Base-by-base conservation (phyloP, 139 green algal genomes). In the Chlamydomonas applanata region DNA sequence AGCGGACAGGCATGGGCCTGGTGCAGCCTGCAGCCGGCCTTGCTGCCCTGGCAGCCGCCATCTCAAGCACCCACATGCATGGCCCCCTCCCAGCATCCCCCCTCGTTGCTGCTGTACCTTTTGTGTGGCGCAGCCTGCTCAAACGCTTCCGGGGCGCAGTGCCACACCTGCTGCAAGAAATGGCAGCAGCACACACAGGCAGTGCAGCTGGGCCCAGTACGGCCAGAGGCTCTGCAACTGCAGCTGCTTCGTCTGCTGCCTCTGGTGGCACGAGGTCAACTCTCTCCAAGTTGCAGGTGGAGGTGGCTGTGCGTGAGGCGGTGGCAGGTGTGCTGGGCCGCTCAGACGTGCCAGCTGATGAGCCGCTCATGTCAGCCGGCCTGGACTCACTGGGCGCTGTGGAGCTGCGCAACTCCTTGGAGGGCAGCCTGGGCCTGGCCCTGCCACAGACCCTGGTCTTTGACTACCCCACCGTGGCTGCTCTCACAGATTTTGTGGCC, bases 381-480 rank as follows among this genome's bases (percentile, higher is more conserved):
- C 83, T 97, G 67, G 92, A 97, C 86, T 92, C 82, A 19, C 81
- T 95, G 62, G 85, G 81, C 0, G 86, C 86, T 2, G 86, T 93
- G 71, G 90, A 94, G 82, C 82, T 94, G 66, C 78, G 88, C 17
- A 95, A 86, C 69, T 71, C 72, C 0, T 71, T 95, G 36, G 88
- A 97, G 71, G 76, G 49, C 0, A 61, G 72, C 20, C 45, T 97
- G 54, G 82, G 81, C 14, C 16, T 93, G 25, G 61, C 82, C 40
- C 85, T 97, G 62, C 90, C 93, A 9, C 66, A 65, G 46, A 97
- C 93, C 0, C 80, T 97, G 59, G 81, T 95, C 30, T 97, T 96
- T 85, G 93, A 97, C 79, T 96, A 95, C 84, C 93, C 93, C 33
- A 85, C 86, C 1, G 24, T 85, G 0, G 52, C 76, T 14, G 88